Conservation (phyloP, 768 basidiomycete species). For the Phlegmacium glaucopus region DNA sequence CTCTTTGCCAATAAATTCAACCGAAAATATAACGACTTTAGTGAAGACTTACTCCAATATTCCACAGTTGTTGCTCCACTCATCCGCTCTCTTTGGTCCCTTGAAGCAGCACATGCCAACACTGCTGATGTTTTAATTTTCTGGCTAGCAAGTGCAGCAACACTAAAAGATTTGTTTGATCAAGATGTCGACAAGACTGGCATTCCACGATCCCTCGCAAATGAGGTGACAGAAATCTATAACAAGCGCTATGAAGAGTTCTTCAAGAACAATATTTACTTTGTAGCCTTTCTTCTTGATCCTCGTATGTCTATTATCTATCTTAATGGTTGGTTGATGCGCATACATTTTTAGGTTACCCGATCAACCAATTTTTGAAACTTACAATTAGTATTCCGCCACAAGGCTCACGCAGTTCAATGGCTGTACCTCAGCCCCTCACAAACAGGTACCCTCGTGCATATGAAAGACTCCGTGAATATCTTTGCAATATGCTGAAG, state of each 20-base stretch:
- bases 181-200: slow-evolving; percentile 4
- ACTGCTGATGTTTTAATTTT: slow-evolving; percentile 22
- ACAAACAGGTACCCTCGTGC: neutral
- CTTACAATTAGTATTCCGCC: neutral
- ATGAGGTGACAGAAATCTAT: slow-evolving; percentile 10
- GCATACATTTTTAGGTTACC: slow-evolving; percentile 1
- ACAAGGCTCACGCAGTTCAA: neutral
- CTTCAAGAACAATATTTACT: slow-evolving; percentile 13
- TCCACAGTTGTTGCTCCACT: slow-evolving; percentile 16
- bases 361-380: neutral
- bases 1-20: slow-evolving; percentile 3
- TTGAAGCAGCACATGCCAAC: slow-evolving; percentile 19
- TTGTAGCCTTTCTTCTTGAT: slow-evolving; percentile 14
- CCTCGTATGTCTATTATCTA: slow-evolving; percentile 12
- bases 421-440: neutral
- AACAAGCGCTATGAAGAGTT: slow-evolving; percentile 14
- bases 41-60: slow-evolving; percentile 13
- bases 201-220: slow-evolving; percentile 5
- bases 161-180: slow-evolving; percentile 12
- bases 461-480: neutral
- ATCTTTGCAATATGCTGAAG: neutral
- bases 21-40: slow-evolving; percentile 6
- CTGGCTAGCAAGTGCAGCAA: slow-evolving; percentile 18
- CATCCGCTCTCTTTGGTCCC: slow-evolving; percentile 22
- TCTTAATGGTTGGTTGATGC: slow-evolving; percentile 1